A percentile compares a stretch with the other conserved stretches of the same genome.
Conservation (phyloP, 2,329 filamentous ascomycete species). For the Stagonosporopsis rhizophila region DNA sequence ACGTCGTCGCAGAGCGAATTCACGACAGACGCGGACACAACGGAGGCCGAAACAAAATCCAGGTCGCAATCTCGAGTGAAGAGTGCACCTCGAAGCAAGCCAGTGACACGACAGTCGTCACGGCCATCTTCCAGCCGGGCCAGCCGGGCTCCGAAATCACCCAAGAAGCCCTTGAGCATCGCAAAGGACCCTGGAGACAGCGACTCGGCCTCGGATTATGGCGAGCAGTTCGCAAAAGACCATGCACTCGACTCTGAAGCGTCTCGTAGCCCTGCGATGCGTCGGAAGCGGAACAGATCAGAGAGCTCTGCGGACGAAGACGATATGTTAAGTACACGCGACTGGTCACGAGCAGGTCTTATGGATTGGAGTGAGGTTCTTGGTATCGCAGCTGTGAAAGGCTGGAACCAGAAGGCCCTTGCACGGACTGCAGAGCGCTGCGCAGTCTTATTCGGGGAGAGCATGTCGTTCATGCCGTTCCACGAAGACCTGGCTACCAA, state of each 20-base stretch:
- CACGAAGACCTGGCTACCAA: slow-evolving; percentile 48
- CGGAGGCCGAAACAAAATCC: slow-evolving; percentile 18
- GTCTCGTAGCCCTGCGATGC: neutral
- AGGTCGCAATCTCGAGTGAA: slow-evolving; percentile 26
- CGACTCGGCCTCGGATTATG: slow-evolving; percentile 51
- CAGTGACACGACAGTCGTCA: slow-evolving; percentile 19
- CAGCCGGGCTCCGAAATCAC: slow-evolving; percentile 3
- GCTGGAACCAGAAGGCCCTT: slow-evolving; percentile 70
- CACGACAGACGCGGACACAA: slow-evolving; percentile 36
- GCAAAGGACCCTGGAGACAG: slow-evolving; percentile 45
- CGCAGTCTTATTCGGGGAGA: slow-evolving; percentile 74
- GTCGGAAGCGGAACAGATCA: slow-evolving; percentile 26
- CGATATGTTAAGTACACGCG: slow-evolving; percentile 18
- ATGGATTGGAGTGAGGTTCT: slow-evolving; percentile 85
- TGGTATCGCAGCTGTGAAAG: slow-evolving; percentile 76
- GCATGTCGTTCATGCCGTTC: slow-evolving; percentile 70
- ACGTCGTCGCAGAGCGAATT: slow-evolving; percentile 41
- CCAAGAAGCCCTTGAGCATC: neutral
- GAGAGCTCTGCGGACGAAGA: slow-evolving; percentile 18
- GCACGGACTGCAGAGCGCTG: slow-evolving; percentile 76
- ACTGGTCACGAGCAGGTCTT: slow-evolving; percentile 27
- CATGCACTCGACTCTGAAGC: slow-evolving; percentile 1
- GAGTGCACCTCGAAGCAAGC: slow-evolving; percentile 17
- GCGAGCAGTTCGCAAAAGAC: slow-evolving; percentile 26
- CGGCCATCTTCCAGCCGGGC: slow-evolving; percentile 12